Evolutionary conservation across 306 rosid species (phyloP).

Genomic region (Quercus robur): DNA sequence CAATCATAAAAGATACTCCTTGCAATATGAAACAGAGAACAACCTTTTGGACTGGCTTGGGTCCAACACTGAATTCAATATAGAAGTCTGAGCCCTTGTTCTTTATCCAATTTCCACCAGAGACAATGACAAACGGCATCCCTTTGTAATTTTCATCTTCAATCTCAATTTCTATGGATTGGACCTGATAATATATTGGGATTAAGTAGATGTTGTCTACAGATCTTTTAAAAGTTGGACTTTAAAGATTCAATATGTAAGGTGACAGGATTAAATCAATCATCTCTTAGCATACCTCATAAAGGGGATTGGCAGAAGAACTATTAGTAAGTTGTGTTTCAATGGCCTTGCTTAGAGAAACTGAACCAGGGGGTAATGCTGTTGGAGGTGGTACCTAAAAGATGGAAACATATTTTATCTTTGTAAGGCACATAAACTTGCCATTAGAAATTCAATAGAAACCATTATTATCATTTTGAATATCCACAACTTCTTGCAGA

Average conservation of each 20-base stretch:
- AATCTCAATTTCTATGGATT: slow-evolving; percentile 62
- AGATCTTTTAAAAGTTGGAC: slow-evolving; percentile 17
- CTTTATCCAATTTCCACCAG: slow-evolving; percentile 79
- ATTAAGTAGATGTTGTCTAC: slow-evolving; percentile 18
- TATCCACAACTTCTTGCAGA: slow-evolving; percentile 12
- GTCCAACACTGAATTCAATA: slow-evolving; percentile 49
- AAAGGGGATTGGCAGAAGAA: slow-evolving; percentile 42
- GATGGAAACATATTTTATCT: slow-evolving; percentile 17
- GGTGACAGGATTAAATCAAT: slow-evolving; percentile 19
- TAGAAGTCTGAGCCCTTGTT: slow-evolving; percentile 81
- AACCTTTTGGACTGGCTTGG: slow-evolving; percentile 70
- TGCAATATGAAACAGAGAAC: slow-evolving; percentile 22
- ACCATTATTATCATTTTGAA: slow-evolving; percentile 9
- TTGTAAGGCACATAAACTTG: slow-evolving; percentile 7
- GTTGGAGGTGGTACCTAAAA: slow-evolving; percentile 77
- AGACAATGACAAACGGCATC: slow-evolving; percentile 71
- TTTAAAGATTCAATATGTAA: slow-evolving; percentile 16
- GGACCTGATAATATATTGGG: slow-evolving; percentile 59
- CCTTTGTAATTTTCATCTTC: slow-evolving; percentile 67
- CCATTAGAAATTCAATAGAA: background rate
- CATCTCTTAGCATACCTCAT: slow-evolving; percentile 43
- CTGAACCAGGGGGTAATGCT: slow-evolving; percentile 72
- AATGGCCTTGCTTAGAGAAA: slow-evolving; percentile 47
- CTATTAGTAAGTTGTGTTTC: slow-evolving; percentile 56
- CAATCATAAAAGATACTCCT: slow-evolving; percentile 15